Percentiles rank a stretch among this genome's conserved stretches.
These are phyloP conservation scores for Camellia oleifera DNA, from an alignment of 179 eudicot species.

Conservation along the genomic window DNA sequence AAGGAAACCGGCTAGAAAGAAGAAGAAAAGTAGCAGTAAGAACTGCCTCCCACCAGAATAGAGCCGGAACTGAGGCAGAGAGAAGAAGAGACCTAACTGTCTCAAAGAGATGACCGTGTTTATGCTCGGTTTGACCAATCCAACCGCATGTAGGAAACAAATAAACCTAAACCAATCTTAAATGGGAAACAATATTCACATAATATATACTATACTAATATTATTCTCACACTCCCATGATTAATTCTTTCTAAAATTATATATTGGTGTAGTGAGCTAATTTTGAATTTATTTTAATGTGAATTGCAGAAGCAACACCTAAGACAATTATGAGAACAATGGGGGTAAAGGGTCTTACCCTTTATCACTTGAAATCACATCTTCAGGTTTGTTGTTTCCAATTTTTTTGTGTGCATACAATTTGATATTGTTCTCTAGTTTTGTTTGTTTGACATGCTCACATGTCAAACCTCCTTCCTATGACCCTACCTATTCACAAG, in stretches of 20 bases:
- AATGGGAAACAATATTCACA: too few species aligned
- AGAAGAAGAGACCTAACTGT: too few species aligned
- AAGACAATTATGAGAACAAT: conserved; percentile 72
- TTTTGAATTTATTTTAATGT: background rate
- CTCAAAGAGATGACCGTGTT: too few species aligned
- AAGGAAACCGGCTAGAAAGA: too few species aligned
- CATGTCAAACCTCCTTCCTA: background rate
- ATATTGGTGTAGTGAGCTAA: background rate
- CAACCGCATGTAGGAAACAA: too few species aligned
- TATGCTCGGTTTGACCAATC: too few species aligned
- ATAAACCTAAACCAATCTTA: too few species aligned
- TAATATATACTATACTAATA: too few species aligned
- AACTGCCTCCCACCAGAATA: too few species aligned
- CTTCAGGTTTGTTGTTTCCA: conserved; percentile 51
- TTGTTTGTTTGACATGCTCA: background rate
- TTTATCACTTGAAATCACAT: conserved; percentile 82
- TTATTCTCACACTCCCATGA: background rate
- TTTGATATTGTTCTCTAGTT: background rate
- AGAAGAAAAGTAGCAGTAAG: too few species aligned
- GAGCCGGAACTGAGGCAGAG: too few species aligned
- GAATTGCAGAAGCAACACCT: conserved; percentile 71
- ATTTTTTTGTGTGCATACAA: background rate
- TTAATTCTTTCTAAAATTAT: background rate
- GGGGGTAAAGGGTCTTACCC: conserved; percentile 81
- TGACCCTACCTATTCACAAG: background rate